phyloP scores from a whole-genome alignment of 306 rosid species.

The Abrus precatorius region DNA sequence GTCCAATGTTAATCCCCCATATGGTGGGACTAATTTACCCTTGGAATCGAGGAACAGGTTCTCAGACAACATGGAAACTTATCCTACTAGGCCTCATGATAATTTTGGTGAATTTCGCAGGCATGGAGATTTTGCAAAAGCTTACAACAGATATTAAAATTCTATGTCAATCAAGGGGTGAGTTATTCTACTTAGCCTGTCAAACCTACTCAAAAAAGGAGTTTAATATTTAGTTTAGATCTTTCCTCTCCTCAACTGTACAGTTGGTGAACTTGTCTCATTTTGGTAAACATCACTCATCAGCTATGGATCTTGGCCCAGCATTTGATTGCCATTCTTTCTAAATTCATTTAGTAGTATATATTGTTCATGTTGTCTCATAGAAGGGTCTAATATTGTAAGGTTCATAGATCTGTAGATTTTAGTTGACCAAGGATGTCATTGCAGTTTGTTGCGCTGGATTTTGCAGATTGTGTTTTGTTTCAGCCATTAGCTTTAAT shows the following conservation, averaged over 20 bases:
- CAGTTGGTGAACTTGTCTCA: conserved; percentile 35
- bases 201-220: conserved; percentile 47
- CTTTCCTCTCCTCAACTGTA: conserved; percentile 38
- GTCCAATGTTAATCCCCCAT: conserved; percentile 66
- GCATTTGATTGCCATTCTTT: conserved; percentile 34
- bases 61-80: conserved; percentile 68
- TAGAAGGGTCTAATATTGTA: conserved; percentile 34
- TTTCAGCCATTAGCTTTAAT: conserved; percentile 68
- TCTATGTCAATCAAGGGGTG: conserved; percentile 68
- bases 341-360: conserved; percentile 20
- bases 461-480: conserved; percentile 48
- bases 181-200: conserved; percentile 64
- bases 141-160: conserved; percentile 81
- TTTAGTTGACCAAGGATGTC: conserved; percentile 44
- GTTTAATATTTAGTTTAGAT: conserved; percentile 39
- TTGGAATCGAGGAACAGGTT: conserved; percentile 83
- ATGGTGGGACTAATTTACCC: conserved; percentile 65
- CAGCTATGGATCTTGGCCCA: conserved; percentile 37
- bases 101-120: conserved; percentile 86
- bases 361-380: conserved; percentile 29
- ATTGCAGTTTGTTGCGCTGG: conserved; percentile 43
- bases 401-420: conserved; percentile 45
- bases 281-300: conserved; percentile 42
- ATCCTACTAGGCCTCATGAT: conserved; percentile 77
- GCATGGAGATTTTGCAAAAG: conserved; percentile 76